These are phyloP conservation scores for Chaetomidium leptoderma DNA, from an alignment of 495 filamentous ascomycete species.

Conservation along the genomic window DNA sequence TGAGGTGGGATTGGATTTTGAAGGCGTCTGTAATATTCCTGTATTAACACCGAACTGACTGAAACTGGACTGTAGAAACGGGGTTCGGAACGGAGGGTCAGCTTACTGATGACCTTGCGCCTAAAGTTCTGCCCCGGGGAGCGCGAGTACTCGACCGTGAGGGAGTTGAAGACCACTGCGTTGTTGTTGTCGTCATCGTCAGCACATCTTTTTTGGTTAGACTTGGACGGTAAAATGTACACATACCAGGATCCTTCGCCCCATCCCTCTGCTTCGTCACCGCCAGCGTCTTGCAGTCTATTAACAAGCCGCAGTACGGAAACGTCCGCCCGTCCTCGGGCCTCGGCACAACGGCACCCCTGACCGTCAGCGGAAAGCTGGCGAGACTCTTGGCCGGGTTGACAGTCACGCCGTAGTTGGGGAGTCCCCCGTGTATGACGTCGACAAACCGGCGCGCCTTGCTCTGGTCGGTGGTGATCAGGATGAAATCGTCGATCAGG, in stretches of 20 bases:
- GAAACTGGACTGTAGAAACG: background rate
- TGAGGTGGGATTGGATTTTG: slow-evolving; percentile 79
- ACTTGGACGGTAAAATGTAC: no score
- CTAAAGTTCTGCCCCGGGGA: slow-evolving; percentile 69
- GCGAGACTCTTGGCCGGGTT: slow-evolving; percentile 75
- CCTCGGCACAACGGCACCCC: slow-evolving; percentile 51
- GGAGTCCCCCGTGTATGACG: slow-evolving; percentile 73
- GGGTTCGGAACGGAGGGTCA: slow-evolving; percentile 34
- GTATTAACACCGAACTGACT: slow-evolving; percentile 26
- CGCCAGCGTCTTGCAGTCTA: slow-evolving; percentile 73
- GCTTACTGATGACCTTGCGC: slow-evolving; percentile 68
- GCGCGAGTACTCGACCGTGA: slow-evolving; percentile 71
- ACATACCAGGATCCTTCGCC: slow-evolving; percentile 27
- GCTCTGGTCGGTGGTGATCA: slow-evolving; percentile 65
- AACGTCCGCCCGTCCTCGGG: slow-evolving; percentile 51
- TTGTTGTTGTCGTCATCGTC: slow-evolving; percentile 23
- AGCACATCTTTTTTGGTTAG: no score
- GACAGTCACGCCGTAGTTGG: slow-evolving; percentile 73
- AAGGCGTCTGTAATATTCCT: slow-evolving; percentile 56
- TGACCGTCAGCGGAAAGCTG: slow-evolving; percentile 69
- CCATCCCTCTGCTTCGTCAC: slow-evolving; percentile 43
- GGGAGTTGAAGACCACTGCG: slow-evolving; percentile 51
- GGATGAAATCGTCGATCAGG: slow-evolving; percentile 86
- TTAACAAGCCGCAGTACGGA: slow-evolving; percentile 80
- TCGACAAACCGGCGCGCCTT: slow-evolving; percentile 68